phyloP scores from a whole-genome alignment of 495 filamentous ascomycete genomes.

The Chaetomium fimeti region DNA sequence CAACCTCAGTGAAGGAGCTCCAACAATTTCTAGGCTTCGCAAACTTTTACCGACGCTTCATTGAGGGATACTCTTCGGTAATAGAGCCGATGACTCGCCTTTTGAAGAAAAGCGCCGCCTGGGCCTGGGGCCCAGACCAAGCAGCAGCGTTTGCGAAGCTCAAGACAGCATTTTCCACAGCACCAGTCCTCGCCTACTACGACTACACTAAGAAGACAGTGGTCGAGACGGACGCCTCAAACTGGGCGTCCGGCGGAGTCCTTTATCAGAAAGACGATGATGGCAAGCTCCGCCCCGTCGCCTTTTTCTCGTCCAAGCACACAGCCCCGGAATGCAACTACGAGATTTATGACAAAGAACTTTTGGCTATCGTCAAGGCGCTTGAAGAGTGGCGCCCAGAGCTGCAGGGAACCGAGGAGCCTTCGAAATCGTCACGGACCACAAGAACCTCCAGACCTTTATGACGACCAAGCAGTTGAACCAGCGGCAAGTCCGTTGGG shows the following conservation, averaged over 20 bases:
- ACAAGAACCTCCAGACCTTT: slow-evolving; percentile 16
- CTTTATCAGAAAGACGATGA: neutral
- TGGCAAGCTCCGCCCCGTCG: neutral
- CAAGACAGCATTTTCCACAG: neutral
- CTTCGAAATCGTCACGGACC: slow-evolving; percentile 12
- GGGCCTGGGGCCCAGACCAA: neutral
- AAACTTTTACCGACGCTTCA: slow-evolving; percentile 26
- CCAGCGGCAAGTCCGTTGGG: slow-evolving; percentile 8
- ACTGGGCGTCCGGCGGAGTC: neutral
- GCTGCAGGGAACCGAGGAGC: neutral
- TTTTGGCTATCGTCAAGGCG: slow-evolving; percentile 10
- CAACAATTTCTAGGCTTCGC: slow-evolving; percentile 12
- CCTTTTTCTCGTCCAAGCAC: slow-evolving; percentile 24
- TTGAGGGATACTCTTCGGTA: slow-evolving; percentile 1
- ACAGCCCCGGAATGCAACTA: slow-evolving; percentile 23
- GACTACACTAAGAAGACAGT: neutral
- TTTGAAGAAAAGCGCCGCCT: neutral
- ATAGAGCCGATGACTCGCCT: neutral
- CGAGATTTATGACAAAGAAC: slow-evolving; percentile 28
- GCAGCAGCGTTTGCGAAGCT: neutral
- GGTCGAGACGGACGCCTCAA: neutral
- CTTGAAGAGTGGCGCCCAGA: slow-evolving; percentile 14
- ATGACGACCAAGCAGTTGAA: neutral
- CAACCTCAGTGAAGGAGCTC: neutral
- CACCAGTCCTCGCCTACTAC: neutral